Percentiles rank a stretch among this genome's conserved stretches.
phyloP scores from a whole-genome alignment of 1,284 basidiomycete species.

The Coniferiporia weirii region DNA sequence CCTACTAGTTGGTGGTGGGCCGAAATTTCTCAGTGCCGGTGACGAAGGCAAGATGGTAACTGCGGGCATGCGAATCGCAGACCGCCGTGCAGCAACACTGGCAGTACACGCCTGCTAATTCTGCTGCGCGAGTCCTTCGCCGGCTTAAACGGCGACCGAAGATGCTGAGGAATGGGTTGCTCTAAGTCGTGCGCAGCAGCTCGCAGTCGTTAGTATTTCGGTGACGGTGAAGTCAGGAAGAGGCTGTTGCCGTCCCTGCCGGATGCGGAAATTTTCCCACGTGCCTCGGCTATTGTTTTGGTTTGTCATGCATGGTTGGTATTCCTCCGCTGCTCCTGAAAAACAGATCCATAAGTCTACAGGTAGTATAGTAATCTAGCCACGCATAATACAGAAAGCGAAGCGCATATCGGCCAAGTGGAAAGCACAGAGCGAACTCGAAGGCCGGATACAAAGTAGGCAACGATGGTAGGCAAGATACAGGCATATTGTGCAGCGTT shows the following conservation, averaged over 20 bases:
- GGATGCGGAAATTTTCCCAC: too few species aligned
- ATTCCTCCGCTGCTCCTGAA: too few species aligned
- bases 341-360: not conserved
- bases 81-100: not conserved
- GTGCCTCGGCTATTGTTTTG: too few species aligned
- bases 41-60: not conserved
- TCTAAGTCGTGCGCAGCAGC: not conserved
- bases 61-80: not conserved
- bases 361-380: not conserved
- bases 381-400: not conserved
- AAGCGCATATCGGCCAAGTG: not conserved
- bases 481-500: too few species aligned
- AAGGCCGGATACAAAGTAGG: not conserved
- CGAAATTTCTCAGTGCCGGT: not conserved
- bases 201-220: too few species aligned
- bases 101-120: not conserved
- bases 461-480: too few species aligned
- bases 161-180: not conserved
- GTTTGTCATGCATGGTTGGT: too few species aligned
- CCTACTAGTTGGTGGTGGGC: not conserved
- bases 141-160: not conserved
- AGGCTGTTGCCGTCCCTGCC: not conserved
- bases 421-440: not conserved
- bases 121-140: not conserved
- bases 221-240: not conserved